Evolutionary conservation across 371 early-diverging fungal species (phyloP), one percentile per base, ranked within the genome.

Genomic region (Mucor circinelloides): DNA sequence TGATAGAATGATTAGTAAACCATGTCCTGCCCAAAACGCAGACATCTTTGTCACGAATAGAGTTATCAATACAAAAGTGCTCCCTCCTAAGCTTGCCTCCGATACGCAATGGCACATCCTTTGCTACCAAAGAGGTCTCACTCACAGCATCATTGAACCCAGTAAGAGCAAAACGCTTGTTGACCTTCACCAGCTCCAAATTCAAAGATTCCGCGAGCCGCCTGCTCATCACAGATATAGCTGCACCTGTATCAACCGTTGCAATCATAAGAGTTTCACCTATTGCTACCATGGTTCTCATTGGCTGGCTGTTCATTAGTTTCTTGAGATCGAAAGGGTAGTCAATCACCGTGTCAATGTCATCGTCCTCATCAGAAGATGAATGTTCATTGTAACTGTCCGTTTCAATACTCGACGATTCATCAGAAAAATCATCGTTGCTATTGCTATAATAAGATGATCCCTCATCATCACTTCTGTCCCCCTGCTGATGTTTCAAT

Each of bases 241-340:
- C 54, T 31, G 68, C 68, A 1, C 74, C 68, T 10, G 66, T 55
- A 32, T 74, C 74, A 6, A 68, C 31, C 19, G 68, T 58, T 0
- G 73, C 67, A 7, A 54, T 30, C 6, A 73, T 31, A 1, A 52
- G 6, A 0, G 56, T 31, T 2, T 54, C 57, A 38, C 60, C 56
- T 23, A 73, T 69, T 0, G 34, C 44, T 0, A 69, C 31, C 3
- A 68, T 50, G 0, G 23, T 60, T 12, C 59, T 25, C 1, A 46
- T 9, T 0, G 72, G 72, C 13, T 50, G 15, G 17, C 63, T 52
- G 6, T 36, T 55, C 6, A 25, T 13, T 64, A 71, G 48, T 6
- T 31, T 32, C 7, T 38, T 54, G 6, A 30, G 12, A 34, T 55
- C 32, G 52, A 54, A 71, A 0, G 67, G 67, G 19, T 71, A 67